These are phyloP conservation scores for Geoglossum glabrum DNA, from an alignment of 495 filamentous ascomycete genomes.

Conservation along the genomic window DNA sequence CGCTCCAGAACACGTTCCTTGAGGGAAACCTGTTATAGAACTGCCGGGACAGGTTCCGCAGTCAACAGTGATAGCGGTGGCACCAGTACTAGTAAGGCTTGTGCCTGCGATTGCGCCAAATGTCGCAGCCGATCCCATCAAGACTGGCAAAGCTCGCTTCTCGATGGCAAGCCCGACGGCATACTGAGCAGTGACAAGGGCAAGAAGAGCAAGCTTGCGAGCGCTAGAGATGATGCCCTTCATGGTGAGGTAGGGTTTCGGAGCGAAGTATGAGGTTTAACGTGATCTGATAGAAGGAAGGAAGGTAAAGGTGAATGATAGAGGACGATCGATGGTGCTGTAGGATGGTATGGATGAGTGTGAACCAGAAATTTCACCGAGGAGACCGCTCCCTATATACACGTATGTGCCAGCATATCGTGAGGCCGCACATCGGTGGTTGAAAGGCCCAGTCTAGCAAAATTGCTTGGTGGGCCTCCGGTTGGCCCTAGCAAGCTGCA, in stretches of 20 bases:
- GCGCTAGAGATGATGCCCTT: background rate
- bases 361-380: background rate
- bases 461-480: background rate
- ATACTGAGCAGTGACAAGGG: slow-evolving; percentile 5
- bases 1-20: background rate
- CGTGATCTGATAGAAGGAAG: background rate
- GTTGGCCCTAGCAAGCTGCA: background rate
- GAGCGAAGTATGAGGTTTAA: background rate
- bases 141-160: background rate
- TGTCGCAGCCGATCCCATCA: background rate
- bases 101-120: slow-evolving; percentile 6
- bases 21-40: slow-evolving; percentile 10
- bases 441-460: background rate
- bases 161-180: slow-evolving; percentile 2
- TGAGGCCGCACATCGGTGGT: background rate
- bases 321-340: background rate
- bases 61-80: slow-evolving; percentile 3
- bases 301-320: background rate
- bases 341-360: background rate
- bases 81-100: slow-evolving; percentile 8
- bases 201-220: slow-evolving; percentile 3
- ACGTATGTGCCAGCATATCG: background rate
- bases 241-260: background rate
- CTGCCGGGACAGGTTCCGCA: slow-evolving; percentile 6
- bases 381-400: background rate